Percentiles rank a stretch among this genome's conserved stretches.
Conservation (phyloP, 2,329 filamentous ascomycete species). For the Trichoderma hamatum region DNA sequence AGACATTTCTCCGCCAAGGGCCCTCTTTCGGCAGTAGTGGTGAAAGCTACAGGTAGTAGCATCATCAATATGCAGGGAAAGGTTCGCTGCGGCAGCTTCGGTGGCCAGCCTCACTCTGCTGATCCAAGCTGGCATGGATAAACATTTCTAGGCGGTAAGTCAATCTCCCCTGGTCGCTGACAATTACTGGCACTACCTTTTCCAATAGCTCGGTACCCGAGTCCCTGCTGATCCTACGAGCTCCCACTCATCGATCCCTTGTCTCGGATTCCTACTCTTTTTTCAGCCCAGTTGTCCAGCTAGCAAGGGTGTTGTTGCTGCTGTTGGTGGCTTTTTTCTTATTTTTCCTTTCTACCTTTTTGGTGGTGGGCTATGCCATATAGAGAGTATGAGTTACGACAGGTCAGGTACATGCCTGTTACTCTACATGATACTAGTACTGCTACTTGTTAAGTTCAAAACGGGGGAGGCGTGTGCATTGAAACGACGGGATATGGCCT, state of each 20-base stretch:
- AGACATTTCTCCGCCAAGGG: neutral
- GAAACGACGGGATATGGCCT: slow-evolving; percentile 2
- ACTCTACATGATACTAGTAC: slow-evolving; percentile 1
- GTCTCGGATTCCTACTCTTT: neutral
- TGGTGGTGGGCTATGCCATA: neutral
- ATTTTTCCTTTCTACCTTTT: neutral
- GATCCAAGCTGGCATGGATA: slow-evolving; percentile 8
- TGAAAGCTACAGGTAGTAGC: neutral
- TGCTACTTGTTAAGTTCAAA: neutral
- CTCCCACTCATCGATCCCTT: neutral
- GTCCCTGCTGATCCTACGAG: slow-evolving; percentile 10
- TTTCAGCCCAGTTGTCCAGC: slow-evolving; percentile 11
- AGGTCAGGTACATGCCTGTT: neutral
- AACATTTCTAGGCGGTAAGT: neutral
- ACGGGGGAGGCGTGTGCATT: slow-evolving; percentile 24
- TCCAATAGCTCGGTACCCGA: slow-evolving; percentile 13
- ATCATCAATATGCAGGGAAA: neutral
- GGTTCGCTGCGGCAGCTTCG: slow-evolving; percentile 14
- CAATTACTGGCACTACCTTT: neutral
- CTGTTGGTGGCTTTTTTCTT: neutral
- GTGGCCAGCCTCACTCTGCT: slow-evolving; percentile 12
- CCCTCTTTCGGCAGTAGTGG: slow-evolving; percentile 3
- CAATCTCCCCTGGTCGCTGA: slow-evolving; percentile 2
- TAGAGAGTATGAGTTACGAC: slow-evolving; percentile 3
- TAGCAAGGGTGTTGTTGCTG: neutral